Percentiles rank a stretch among this genome's conserved stretches.
These are phyloP conservation scores for Dryas alaskensis DNA, from an alignment of 306 rosid genomes.

Conservation along the genomic window DNA sequence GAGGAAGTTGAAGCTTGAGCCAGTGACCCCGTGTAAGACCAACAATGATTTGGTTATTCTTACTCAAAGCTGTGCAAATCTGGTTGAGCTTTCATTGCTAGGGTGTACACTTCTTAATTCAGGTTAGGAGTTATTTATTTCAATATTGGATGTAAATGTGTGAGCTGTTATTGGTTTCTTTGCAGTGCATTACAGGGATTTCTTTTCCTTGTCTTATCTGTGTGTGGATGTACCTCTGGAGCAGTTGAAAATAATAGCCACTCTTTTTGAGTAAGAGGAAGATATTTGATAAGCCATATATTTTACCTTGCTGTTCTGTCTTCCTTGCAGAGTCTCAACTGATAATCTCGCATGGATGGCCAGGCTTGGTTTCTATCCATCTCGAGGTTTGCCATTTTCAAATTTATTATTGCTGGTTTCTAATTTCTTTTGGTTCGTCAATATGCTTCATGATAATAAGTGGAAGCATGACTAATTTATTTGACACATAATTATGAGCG, in stretches of 20 bases:
- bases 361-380: constrained; percentile 76
- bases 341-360: constrained; percentile 78
- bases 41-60: constrained; percentile 61
- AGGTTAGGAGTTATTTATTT: constrained; percentile 50
- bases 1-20: constrained; percentile 62
- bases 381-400: constrained; percentile 57
- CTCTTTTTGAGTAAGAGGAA: not conserved
- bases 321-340: constrained; percentile 61
- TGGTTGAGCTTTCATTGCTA: constrained; percentile 66
- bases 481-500: not conserved
- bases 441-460: not conserved
- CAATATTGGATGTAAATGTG: constrained; percentile 1
- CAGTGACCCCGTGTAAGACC: constrained; percentile 80
- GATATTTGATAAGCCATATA: constrained; percentile 6
- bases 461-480: not conserved
- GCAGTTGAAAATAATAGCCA: not conserved
- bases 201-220: not conserved
- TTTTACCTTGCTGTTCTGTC: constrained; percentile 10
- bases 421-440: not conserved
- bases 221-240: not conserved
- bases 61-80: constrained; percentile 51
- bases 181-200: not conserved
- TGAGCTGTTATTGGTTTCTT: constrained; percentile 9
- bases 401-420: constrained; percentile 13
- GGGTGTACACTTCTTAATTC: constrained; percentile 69